Conservation (phyloP, 1,139 yeast species). For the Magnusiomyces magnusii region DNA sequence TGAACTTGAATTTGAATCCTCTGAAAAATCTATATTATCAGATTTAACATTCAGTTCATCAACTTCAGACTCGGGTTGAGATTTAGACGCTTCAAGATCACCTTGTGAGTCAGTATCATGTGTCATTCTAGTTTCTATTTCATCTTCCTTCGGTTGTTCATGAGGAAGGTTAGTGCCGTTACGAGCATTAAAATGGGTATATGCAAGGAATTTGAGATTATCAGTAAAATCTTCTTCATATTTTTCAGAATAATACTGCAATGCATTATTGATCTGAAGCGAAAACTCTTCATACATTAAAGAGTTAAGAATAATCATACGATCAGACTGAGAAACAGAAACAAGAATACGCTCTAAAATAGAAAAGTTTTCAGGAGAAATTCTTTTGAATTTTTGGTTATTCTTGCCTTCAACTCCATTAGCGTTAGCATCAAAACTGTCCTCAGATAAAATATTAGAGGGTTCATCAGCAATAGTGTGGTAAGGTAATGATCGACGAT, state of each 20-base stretch:
- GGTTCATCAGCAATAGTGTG: not conserved
- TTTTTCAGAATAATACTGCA: not conserved
- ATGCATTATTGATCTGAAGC: not conserved
- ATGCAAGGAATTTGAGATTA: not conserved
- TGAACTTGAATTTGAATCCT: too few relatives aligned
- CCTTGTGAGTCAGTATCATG: too few relatives aligned
- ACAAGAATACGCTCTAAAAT: not conserved
- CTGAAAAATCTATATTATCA: too few relatives aligned
- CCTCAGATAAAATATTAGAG: too few relatives aligned
- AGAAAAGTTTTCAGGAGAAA: not conserved
- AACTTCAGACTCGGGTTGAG: not conserved
- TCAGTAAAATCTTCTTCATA: not conserved
- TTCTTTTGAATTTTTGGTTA: not conserved
- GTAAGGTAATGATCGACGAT: not conserved
- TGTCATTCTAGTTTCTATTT: too few relatives aligned
- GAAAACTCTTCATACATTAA: not conserved
- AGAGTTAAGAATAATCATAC: not conserved
- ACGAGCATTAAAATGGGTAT: not conserved
- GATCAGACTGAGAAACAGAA: constrained; percentile 11
- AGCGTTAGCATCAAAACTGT: not conserved
- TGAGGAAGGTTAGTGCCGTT: not conserved
- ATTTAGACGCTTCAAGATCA: too few relatives aligned
- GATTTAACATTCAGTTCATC: not conserved
- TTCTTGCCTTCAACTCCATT: not conserved
- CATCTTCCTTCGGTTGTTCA: not conserved